A percentile compares a stretch with the other conserved stretches of the same genome.
phyloP scores from a whole-genome alignment of 2,329 filamentous ascomycete species.

The Epichloe sibirici region DNA sequence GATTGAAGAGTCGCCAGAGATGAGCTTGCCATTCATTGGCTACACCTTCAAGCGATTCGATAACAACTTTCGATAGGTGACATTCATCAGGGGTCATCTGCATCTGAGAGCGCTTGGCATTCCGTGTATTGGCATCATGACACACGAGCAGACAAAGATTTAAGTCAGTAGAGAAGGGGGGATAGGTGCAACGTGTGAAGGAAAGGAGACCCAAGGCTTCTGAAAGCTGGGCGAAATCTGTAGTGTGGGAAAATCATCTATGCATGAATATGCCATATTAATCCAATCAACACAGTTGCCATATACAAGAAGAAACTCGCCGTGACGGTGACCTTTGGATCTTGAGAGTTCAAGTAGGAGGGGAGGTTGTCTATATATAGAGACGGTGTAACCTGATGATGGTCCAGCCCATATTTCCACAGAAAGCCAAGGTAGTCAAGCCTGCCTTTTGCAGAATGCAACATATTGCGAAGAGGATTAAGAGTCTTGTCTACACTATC shows the following conservation, averaged over 20 bases:
- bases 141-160: neutral
- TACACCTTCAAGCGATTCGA: slow-evolving; percentile 87
- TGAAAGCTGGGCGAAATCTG: neutral
- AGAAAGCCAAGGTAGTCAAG: too few species aligned
- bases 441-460: too few species aligned
- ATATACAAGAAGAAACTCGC: neutral
- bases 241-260: neutral
- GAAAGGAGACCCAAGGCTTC: neutral
- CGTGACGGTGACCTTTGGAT: too few species aligned
- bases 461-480: too few species aligned
- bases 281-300: neutral
- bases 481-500: neutral
- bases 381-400: neutral
- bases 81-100: neutral
- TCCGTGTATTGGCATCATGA: neutral
- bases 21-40: slow-evolving; percentile 68
- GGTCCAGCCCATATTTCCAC: neutral
- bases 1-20: slow-evolving; percentile 74
- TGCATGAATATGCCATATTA: neutral
- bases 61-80: slow-evolving; percentile 48
- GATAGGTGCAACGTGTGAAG: neutral
- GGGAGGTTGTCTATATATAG: too few species aligned
- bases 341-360: too few species aligned
- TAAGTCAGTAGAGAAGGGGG: neutral
- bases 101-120: neutral